Base-by-base conservation (phyloP, 2,329 filamentous ascomycete genomes). In the Diaporthe helianthi region DNA sequence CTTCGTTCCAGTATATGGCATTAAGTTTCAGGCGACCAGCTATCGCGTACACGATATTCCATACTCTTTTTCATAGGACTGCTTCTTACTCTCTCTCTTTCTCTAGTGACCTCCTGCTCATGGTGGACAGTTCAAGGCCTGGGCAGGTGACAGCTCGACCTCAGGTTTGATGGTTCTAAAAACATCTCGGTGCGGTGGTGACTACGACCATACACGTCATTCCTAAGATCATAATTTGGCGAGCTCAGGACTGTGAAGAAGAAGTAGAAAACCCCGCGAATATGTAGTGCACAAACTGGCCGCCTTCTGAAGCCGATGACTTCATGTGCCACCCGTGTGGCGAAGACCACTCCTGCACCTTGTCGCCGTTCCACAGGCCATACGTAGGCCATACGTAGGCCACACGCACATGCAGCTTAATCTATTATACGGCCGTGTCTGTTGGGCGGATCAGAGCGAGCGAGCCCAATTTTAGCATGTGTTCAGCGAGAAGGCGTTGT, bases 401-500 rank as follows among this genome's bases (percentile, higher is more conserved):
- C n/a, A n/a, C n/a, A n/a, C n/a, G n/a, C n/a, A n/a, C 13, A 38
- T 38, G 36, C 36, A 38, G 36, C 36, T 38, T 38, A 38, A 38
- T 38, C 33, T 61, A 61, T 49, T 36, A 10, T 33, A 46, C 44
- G 49, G 29, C 29, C n/a, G 58, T 36, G n/a, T n/a, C n/a, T 19
- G 58, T 63, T 63, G 58, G 58, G 41, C 41, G 44, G 58, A 63
- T 63, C 58, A 49, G 58, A 13, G n/a, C 29, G 58, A 13, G n/a
- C 29, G 58, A 12, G 29, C 4, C 58, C 58, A 63, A 63, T 36
- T 63, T 63, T 63, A 63, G 58, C 22, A 61, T 7, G 2, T 13
- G 17, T 60, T 46, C 2, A n/a, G 24, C 17, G 1, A 31, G 17
- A 33, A 33, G 22, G 58, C 6, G 44, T 31, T 19, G 58, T 63